phyloP scores from a whole-genome alignment of 192 early-diverging fungal species.

The Coemansia sp. region DNA sequence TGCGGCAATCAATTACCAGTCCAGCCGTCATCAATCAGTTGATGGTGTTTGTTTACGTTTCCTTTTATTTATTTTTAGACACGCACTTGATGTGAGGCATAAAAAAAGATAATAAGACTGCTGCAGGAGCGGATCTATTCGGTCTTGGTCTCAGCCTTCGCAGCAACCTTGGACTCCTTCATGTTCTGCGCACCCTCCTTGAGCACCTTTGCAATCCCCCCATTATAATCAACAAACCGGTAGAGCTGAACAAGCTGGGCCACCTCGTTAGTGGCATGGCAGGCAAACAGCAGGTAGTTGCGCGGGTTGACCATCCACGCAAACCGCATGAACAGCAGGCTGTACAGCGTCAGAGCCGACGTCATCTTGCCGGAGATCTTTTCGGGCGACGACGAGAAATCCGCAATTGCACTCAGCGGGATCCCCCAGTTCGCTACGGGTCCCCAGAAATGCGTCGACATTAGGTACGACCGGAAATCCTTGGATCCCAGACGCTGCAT shows the following conservation, averaged over 20 bases:
- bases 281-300: slow-evolving; percentile 92
- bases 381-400: slow-evolving; percentile 86
- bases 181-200: slow-evolving; percentile 19
- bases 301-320: slow-evolving; percentile 87
- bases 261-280: slow-evolving; percentile 86
- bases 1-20: too few relatives aligned
- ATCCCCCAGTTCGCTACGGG: slow-evolving; percentile 90
- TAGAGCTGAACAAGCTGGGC: slow-evolving; percentile 88
- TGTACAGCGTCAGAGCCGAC: slow-evolving; percentile 82
- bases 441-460: slow-evolving; percentile 61
- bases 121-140: neutral
- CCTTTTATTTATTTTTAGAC: too few relatives aligned
- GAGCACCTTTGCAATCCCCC: slow-evolving; percentile 39
- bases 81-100: neutral
- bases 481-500: slow-evolving; percentile 58
- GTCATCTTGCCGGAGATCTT: slow-evolving; percentile 97
- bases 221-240: slow-evolving; percentile 78
- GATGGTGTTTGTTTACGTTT: too few relatives aligned
- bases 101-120: neutral
- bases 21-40: too few relatives aligned
- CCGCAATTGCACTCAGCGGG: slow-evolving; percentile 92
- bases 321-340: slow-evolving; percentile 92
- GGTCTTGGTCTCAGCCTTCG: too few relatives aligned
- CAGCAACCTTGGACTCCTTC: slow-evolving; percentile 20
- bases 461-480: slow-evolving; percentile 71